These are phyloP conservation scores for Domatiomyces globalis DNA, from an alignment of 2,329 filamentous ascomycete genomes.

Conservation along the genomic window DNA sequence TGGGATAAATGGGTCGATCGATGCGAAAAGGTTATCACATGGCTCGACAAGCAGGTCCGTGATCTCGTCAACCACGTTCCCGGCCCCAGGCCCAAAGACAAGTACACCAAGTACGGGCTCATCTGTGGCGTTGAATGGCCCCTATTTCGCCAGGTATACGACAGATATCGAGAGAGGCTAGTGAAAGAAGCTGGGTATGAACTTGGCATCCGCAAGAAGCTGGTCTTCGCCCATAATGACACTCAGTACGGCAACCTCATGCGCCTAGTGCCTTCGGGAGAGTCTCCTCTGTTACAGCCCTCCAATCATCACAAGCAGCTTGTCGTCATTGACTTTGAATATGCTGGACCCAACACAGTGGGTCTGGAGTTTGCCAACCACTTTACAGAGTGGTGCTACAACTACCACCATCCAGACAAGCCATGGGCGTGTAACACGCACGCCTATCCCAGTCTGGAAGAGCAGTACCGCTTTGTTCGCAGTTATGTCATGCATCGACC, in stretches of 20 bases:
- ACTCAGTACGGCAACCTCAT: conserved; percentile 98
- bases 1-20: conserved; percentile 84
- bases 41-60: conserved; percentile 45
- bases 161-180: conserved; percentile 65
- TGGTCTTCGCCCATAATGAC: conserved; percentile 97
- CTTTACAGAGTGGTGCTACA: conserved; percentile 96
- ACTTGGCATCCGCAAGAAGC: conserved; percentile 52
- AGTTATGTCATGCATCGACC: conserved; percentile 77
- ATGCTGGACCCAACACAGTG: conserved; percentile 73
- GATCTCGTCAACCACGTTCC: conserved; percentile 29
- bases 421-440: conserved; percentile 55
- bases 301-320: conserved; percentile 92
- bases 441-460: conserved; percentile 58
- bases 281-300: conserved; percentile 75
- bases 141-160: conserved; percentile 57
- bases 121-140: conserved; percentile 77
- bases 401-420: conserved; percentile 64
- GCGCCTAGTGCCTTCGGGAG: conserved; percentile 52
- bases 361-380: conserved; percentile 95
- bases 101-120: conserved; percentile 40
- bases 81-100: conserved; percentile 21
- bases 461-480: conserved; percentile 59
- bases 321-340: conserved; percentile 96
- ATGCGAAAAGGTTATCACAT: conserved; percentile 38
- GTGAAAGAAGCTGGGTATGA: conserved; percentile 54